Evolutionary conservation across 2,329 filamentous ascomycete genomes (phyloP).

Genomic region (Akanthomyces muscarius): DNA sequence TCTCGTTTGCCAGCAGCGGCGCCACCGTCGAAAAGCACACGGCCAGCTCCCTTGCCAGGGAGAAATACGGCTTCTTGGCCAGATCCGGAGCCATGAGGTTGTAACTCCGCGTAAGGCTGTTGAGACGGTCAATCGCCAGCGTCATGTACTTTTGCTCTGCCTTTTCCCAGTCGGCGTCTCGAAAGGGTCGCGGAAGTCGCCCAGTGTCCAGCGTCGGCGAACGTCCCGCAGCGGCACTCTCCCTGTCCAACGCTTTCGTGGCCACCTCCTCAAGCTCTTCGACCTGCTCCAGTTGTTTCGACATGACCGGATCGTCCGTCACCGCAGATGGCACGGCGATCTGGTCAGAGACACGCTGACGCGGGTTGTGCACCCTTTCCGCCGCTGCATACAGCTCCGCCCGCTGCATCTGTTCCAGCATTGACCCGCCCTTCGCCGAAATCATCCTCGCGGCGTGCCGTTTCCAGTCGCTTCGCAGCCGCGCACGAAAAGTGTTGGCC

Average conservation of each 20-base stretch:
- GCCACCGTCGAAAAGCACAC: conserved; percentile 85
- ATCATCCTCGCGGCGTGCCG: conserved; percentile 78
- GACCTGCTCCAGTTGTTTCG: conserved; percentile 38
- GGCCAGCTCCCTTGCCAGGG: conserved; percentile 73
- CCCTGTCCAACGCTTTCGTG: conserved; percentile 17
- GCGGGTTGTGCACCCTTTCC: conserved; percentile 63
- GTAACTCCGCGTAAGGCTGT: conserved; percentile 77
- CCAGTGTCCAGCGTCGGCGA: conserved; percentile 1
- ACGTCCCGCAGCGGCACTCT: conserved; percentile 14
- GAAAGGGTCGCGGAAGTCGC: conserved; percentile 59
- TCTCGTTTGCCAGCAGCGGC: conserved; percentile 66
- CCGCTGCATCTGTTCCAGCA: conserved; percentile 67
- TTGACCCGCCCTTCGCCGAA: conserved; percentile 67
- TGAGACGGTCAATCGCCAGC: conserved; percentile 73
- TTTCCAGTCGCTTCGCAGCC: conserved; percentile 80
- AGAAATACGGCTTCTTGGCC: conserved; percentile 90
- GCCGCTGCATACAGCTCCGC: conserved; percentile 73
- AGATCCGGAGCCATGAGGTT: conserved; percentile 91
- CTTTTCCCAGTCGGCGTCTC: conserved; percentile 72
- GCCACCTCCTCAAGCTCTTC: conserved; percentile 19
- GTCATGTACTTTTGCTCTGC: conserved; percentile 71
- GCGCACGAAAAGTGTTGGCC: conserved; percentile 63
- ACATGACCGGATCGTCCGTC: conserved; percentile 48
- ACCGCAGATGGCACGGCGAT: conserved; percentile 43
- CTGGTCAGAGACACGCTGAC: conserved; percentile 38